Evolutionary conservation across 2,329 filamentous ascomycete genomes (phyloP).

Genomic region (Teratosphaeria viscida): DNA sequence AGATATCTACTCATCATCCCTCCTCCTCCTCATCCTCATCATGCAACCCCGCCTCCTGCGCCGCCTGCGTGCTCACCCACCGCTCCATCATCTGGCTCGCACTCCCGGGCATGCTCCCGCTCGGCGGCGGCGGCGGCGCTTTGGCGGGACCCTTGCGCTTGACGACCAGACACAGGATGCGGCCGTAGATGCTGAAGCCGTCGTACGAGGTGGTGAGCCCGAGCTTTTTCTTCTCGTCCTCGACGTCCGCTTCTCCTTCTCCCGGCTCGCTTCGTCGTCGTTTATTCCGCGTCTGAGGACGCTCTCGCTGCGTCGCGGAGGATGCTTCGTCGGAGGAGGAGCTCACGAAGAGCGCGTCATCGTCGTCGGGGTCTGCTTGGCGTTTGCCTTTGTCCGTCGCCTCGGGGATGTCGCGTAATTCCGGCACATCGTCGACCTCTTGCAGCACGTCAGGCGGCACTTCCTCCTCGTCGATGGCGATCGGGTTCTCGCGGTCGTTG

Average conservation of each 20-base stretch:
- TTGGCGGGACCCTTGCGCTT: slow-evolving; percentile 53
- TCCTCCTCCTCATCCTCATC: slow-evolving; percentile 19
- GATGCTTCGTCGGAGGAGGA: slow-evolving; percentile 28
- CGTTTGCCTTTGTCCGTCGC: slow-evolving; percentile 18
- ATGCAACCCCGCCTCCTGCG: slow-evolving; percentile 20
- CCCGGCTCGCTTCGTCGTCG: slow-evolving; percentile 4
- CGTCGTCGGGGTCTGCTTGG: slow-evolving; percentile 10
- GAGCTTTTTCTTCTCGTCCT: slow-evolving; percentile 83
- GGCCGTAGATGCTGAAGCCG: slow-evolving; percentile 90
- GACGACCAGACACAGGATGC: slow-evolving; percentile 83
- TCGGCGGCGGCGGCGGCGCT: slow-evolving; percentile 12
- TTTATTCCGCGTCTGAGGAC: slow-evolving; percentile 12
- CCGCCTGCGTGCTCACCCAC: slow-evolving; percentile 29
- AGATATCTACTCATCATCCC: neutral
- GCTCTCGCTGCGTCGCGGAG: slow-evolving; percentile 22
- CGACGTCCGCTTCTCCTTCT: slow-evolving; percentile 7
- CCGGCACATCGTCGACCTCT: slow-evolving; percentile 42
- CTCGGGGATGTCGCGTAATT: slow-evolving; percentile 49
- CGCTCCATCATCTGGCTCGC: slow-evolving; percentile 31
- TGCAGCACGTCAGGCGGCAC: slow-evolving; percentile 39
- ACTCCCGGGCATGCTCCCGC: slow-evolving; percentile 11
- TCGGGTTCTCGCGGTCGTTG: slow-evolving; percentile 30
- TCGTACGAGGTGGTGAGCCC: slow-evolving; percentile 81
- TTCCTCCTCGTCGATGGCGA: slow-evolving; percentile 32
- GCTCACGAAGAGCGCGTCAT: slow-evolving; percentile 26